phyloP scores from a whole-genome alignment of 2,329 filamentous ascomycete species.

The Fusarium luffae region DNA sequence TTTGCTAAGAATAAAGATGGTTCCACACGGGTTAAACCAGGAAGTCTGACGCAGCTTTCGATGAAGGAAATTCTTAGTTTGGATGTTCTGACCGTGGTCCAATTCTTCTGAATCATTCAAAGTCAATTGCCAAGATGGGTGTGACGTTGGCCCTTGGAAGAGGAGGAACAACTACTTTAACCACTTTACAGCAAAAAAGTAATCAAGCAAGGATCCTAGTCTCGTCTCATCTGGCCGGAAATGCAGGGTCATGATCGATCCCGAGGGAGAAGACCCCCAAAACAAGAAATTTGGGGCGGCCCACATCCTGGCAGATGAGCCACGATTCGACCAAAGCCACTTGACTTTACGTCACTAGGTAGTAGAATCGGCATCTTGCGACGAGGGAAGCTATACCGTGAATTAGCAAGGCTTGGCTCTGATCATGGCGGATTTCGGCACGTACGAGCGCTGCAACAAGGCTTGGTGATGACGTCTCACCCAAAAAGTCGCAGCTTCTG shows the following conservation, averaged over 20 bases:
- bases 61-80: conserved; percentile 10
- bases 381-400: conserved; percentile 25
- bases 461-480: conserved; percentile 43
- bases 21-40: background rate
- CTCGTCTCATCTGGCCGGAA: conserved; percentile 9
- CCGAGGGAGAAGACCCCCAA: conserved; percentile 17
- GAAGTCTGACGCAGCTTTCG: background rate
- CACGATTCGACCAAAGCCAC: conserved; percentile 44
- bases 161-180: background rate
- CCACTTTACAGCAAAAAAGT: conserved; percentile 3
- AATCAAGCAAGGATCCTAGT: conserved; percentile 25
- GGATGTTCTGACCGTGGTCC: background rate
- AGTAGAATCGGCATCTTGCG: conserved; percentile 27
- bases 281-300: conserved; percentile 39
- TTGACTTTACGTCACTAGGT: conserved; percentile 41
- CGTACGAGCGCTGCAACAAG: conserved; percentile 23
- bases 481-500: conserved; percentile 27
- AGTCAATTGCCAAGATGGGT: conserved; percentile 32
- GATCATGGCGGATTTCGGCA: conserved; percentile 32
- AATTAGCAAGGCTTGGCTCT: conserved; percentile 28
- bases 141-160: conserved; percentile 32
- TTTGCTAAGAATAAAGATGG: background rate
- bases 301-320: conserved; percentile 34
- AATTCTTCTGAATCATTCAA: conserved; percentile 10
- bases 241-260: conserved; percentile 22